phyloP scores from a whole-genome alignment of 805 yeast species.

The Lachancea thermotolerans region DNA sequence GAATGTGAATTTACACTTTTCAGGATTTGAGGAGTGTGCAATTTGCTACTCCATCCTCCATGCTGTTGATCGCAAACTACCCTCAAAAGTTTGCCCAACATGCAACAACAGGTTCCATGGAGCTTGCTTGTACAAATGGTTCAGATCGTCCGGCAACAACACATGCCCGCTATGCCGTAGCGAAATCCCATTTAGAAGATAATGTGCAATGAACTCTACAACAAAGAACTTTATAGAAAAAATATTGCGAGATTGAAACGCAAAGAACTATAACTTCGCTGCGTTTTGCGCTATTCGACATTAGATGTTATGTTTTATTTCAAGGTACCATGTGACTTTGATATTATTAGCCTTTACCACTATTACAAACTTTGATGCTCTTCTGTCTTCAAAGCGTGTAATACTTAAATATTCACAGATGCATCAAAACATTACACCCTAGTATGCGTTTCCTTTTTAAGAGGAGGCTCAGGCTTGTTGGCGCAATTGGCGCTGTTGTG shows the following conservation, averaged over 20 bases:
- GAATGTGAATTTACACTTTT: conserved; percentile 77
- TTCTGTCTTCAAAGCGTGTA: no score
- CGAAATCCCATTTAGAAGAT: conserved; percentile 29
- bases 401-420: no score
- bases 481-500: conserved; percentile 5
- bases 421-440: no score
- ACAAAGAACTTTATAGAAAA: background rate
- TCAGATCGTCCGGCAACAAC: conserved; percentile 84
- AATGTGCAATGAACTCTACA: background rate
- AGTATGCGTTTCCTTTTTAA: conserved; percentile 14
- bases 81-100: conserved; percentile 80
- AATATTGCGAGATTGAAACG: background rate
- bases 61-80: conserved; percentile 78
- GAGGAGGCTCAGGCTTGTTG: conserved; percentile 18
- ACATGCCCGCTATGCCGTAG: conserved; percentile 92
- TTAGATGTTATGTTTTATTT: no score
- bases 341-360: no score
- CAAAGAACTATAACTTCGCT: no score
- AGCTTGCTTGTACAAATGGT: conserved; percentile 95
- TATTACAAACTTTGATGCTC: no score
- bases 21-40: conserved; percentile 95
- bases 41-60: conserved; percentile 91
- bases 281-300: no score
- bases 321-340: no score
- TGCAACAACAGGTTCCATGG: conserved; percentile 94